phyloP scores from a whole-genome alignment of 345 rosid species.

The Arabidopsis arenosa region DNA sequence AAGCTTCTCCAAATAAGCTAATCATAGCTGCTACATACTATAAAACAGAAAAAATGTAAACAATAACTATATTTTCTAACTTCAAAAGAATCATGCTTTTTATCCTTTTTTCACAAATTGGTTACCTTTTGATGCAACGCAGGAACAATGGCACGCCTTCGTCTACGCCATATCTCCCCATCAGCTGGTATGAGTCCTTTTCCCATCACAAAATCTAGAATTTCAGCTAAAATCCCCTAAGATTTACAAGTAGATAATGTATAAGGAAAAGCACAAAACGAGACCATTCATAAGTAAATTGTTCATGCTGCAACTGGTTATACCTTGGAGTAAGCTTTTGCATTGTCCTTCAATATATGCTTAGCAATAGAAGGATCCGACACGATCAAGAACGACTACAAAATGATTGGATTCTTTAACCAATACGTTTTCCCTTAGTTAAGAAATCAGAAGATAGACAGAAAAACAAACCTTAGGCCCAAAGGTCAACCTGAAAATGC shows the following conservation, averaged over 20 bases:
- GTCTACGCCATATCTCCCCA: conserved; percentile 92
- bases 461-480: conserved; percentile 89
- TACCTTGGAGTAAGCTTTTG: conserved; percentile 93
- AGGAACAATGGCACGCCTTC: conserved; percentile 94
- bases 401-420: neutral
- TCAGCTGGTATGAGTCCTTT: conserved; percentile 97
- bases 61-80: conserved; percentile 9
- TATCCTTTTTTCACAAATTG: neutral
- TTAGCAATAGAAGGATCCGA: conserved; percentile 94
- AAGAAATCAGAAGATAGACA: neutral
- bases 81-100: neutral
- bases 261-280: conserved; percentile 7
- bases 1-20: conserved; percentile 78
- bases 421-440: neutral
- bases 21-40: conserved; percentile 97
- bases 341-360: conserved; percentile 82
- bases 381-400: conserved; percentile 86
- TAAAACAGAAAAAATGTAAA: conserved; percentile 27
- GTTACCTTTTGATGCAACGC: conserved; percentile 89
- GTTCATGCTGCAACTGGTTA: neutral
- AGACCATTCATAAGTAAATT: neutral
- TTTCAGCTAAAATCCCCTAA: conserved; percentile 94
- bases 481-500: conserved; percentile 85
- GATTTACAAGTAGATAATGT: conserved; percentile 33
- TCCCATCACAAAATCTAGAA: conserved; percentile 97